A percentile compares a stretch with the other conserved stretches of the same genome.
These are phyloP conservation scores for Trichophyton verrucosum DNA, from an alignment of 2,329 filamentous ascomycete species.

Conservation along the genomic window DNA sequence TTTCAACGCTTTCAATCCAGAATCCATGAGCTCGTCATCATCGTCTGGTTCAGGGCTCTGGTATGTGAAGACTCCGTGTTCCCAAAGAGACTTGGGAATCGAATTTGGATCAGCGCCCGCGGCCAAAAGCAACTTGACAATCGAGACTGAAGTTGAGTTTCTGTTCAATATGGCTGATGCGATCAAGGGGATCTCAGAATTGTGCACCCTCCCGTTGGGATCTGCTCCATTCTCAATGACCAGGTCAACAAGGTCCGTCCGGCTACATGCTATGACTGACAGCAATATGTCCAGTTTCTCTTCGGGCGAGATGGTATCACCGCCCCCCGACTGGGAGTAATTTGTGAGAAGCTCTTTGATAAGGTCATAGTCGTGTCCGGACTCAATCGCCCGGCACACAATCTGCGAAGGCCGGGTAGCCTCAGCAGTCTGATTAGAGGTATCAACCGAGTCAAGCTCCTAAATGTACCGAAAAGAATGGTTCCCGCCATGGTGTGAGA, in stretches of 20 bases:
- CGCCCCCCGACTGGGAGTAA: background rate
- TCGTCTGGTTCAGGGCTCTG: background rate
- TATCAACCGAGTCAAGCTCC: background rate
- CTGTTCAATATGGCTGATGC: conserved; percentile 9
- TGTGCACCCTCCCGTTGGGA: conserved; percentile 9
- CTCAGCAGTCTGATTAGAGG: background rate
- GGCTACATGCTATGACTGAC: conserved; percentile 7
- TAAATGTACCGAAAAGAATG: background rate
- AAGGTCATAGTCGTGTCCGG: background rate
- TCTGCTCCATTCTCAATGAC: conserved; percentile 12
- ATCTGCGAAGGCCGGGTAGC: conserved; percentile 1
- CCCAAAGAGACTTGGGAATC: conserved; percentile 10
- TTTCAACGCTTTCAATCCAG: background rate
- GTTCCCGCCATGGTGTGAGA: background rate
- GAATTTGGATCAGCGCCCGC: conserved; percentile 10
- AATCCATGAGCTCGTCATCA: conserved; percentile 1
- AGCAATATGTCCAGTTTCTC: conserved; percentile 9
- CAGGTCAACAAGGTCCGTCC: conserved; percentile 8
- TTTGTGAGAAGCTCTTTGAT: conserved; percentile 7
- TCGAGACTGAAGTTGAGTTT: conserved; percentile 3
- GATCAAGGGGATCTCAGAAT: conserved; percentile 8
- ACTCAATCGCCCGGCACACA: conserved; percentile 8
- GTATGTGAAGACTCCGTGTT: background rate
- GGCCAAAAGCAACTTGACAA: conserved; percentile 8
- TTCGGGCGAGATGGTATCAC: conserved; percentile 2